These are phyloP conservation scores for Coniella lustricola DNA, from an alignment of 2,329 filamentous ascomycete genomes.

Conservation along the genomic window DNA sequence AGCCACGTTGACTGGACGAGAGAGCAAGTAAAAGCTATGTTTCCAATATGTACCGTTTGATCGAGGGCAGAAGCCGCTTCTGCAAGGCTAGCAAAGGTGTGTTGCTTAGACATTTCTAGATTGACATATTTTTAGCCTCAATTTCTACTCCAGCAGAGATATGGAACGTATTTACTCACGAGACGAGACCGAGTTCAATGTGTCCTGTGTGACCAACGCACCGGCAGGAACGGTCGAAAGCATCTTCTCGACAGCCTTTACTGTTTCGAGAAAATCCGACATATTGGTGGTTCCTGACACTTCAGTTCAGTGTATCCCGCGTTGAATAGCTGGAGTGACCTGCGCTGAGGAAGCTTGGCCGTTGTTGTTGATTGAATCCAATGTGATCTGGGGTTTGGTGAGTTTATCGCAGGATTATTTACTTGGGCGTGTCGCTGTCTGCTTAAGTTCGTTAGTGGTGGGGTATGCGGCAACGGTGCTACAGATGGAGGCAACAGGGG, in stretches of 20 bases:
- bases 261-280: background rate
- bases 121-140: conserved; percentile 1
- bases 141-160: background rate
- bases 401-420: too few species aligned
- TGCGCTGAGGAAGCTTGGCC: too few species aligned
- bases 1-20: background rate
- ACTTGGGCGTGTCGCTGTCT: too few species aligned
- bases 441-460: too few species aligned
- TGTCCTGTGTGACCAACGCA: conserved; percentile 1
- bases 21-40: background rate
- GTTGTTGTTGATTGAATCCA: too few species aligned
- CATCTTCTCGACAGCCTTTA: background rate
- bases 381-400: too few species aligned
- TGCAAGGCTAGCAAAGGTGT: conserved; percentile 2
- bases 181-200: conserved; percentile 6
- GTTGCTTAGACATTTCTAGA: conserved; percentile 4
- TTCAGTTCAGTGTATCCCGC: too few species aligned
- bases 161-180: conserved; percentile 2
- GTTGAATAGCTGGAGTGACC: too few species aligned
- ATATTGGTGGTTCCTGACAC: background rate
- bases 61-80: background rate
- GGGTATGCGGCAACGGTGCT: too few species aligned
- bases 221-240: background rate
- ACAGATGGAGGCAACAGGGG: background rate
- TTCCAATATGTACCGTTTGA: conserved; percentile 2